Evolutionary conservation across 1,284 basidiomycete species (phyloP).

Genomic region (Fomitopsis pinicola): DNA sequence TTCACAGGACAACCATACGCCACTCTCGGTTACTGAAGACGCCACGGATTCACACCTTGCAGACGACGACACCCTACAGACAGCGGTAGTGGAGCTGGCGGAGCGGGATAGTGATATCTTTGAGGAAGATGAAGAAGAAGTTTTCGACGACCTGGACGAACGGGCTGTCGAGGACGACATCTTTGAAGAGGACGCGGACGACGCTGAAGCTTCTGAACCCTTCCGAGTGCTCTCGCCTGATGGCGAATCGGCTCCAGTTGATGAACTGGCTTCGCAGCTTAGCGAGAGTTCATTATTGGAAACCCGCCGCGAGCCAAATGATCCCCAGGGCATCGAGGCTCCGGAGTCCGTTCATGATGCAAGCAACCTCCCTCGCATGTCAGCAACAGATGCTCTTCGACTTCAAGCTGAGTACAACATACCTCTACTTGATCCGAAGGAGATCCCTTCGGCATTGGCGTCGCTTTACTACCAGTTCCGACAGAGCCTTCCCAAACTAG

Average conservation of each 20-base stretch:
- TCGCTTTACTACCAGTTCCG: constrained; percentile 46
- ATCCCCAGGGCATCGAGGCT: background rate
- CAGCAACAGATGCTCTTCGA: background rate
- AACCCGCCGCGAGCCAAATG: background rate
- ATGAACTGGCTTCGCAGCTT: background rate
- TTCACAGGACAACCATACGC: background rate
- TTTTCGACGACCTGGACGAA: background rate
- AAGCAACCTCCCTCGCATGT: background rate
- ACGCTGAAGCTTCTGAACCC: background rate
- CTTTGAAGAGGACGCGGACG: background rate
- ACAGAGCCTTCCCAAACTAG: constrained; percentile 42
- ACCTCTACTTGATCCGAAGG: constrained; percentile 9
- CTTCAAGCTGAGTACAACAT: constrained; percentile 4
- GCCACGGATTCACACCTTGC: background rate
- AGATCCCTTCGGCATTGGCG: constrained; percentile 32
- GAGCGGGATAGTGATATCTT: background rate
- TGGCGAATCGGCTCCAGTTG: background rate
- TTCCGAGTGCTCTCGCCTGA: background rate
- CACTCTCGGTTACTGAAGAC: too few relatives aligned
- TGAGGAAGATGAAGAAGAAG: background rate
- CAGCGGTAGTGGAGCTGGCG: background rate
- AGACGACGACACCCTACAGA: background rate
- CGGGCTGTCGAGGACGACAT: background rate
- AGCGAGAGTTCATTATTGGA: background rate
- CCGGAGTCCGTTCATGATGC: background rate